phyloP scores from a whole-genome alignment of 352 stramenopile species.

The Pythium diclinum region DNA sequence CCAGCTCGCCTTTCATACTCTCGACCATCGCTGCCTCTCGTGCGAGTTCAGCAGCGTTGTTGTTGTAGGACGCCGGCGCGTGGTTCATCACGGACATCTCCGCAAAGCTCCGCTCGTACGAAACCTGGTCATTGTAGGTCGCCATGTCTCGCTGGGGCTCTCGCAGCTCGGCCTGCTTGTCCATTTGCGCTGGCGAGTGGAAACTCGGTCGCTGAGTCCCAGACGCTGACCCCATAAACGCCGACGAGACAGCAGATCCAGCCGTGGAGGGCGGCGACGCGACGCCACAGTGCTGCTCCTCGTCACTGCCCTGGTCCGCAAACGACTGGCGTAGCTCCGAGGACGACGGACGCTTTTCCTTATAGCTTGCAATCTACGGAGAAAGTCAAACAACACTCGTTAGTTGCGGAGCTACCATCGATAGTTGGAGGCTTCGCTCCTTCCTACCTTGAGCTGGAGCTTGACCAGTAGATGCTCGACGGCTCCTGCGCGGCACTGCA shows the following conservation, averaged over 20 bases:
- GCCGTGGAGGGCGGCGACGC: slow-evolving; percentile 18
- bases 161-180: slow-evolving; percentile 43
- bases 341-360: slow-evolving; percentile 51
- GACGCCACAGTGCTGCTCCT: slow-evolving; percentile 17
- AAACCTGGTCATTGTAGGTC: slow-evolving; percentile 21
- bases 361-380: slow-evolving; percentile 75
- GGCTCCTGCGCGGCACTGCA: slow-evolving; percentile 82
- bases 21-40: slow-evolving; percentile 26
- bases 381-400: slow-evolving; percentile 6
- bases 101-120: slow-evolving; percentile 16
- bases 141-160: slow-evolving; percentile 38
- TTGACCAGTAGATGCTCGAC: slow-evolving; percentile 91
- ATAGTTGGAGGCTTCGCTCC: background rate
- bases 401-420: too few relatives aligned
- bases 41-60: slow-evolving; percentile 2
- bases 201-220: slow-evolving; percentile 3
- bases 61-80: slow-evolving; percentile 2
- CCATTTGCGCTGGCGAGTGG: slow-evolving; percentile 17
- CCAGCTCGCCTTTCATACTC: slow-evolving; percentile 36
- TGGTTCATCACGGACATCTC: slow-evolving; percentile 23
- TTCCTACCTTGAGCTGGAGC: slow-evolving; percentile 86
- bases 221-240: background rate
- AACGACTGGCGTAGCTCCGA: slow-evolving; percentile 12
- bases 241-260: slow-evolving; percentile 1
- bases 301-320: slow-evolving; percentile 38